Percentiles rank a stretch among this genome's conserved stretches.
Conservation (phyloP, 1,139 yeast species). For the Candida sojae region DNA sequence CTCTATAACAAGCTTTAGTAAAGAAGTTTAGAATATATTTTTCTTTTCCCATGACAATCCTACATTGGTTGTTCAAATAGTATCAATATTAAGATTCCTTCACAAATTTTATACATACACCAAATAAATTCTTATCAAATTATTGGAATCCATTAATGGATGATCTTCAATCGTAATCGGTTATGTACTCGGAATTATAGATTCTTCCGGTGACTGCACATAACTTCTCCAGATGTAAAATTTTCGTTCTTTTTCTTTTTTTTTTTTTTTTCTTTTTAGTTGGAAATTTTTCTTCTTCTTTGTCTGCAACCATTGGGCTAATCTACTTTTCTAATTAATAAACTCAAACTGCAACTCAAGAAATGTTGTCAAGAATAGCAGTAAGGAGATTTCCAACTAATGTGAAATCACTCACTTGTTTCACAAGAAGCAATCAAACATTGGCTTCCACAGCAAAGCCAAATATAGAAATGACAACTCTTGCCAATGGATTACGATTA, state of each 20-base stretch:
- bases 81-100: too few relatives aligned
- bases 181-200: too few relatives aligned
- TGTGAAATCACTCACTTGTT: not conserved
- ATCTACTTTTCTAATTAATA: not conserved
- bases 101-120: too few relatives aligned
- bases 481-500: constrained; percentile 77
- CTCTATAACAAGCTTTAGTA: too few relatives aligned
- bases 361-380: not conserved
- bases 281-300: not conserved
- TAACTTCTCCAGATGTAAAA: not conserved
- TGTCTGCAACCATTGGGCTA: not conserved
- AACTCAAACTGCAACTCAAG: not conserved
- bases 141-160: too few relatives aligned
- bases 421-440: not conserved
- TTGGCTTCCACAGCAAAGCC: not conserved
- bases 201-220: not conserved
- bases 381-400: not conserved
- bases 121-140: too few relatives aligned
- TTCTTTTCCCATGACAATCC: too few relatives aligned
- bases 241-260: not conserved
- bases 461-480: constrained; percentile 45
- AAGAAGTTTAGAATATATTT: too few relatives aligned
- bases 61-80: too few relatives aligned
- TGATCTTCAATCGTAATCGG: too few relatives aligned
- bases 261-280: not conserved